Evolutionary conservation across 2,329 filamentous ascomycete species (phyloP).

Genomic region (Dothideomycetes sp.): DNA sequence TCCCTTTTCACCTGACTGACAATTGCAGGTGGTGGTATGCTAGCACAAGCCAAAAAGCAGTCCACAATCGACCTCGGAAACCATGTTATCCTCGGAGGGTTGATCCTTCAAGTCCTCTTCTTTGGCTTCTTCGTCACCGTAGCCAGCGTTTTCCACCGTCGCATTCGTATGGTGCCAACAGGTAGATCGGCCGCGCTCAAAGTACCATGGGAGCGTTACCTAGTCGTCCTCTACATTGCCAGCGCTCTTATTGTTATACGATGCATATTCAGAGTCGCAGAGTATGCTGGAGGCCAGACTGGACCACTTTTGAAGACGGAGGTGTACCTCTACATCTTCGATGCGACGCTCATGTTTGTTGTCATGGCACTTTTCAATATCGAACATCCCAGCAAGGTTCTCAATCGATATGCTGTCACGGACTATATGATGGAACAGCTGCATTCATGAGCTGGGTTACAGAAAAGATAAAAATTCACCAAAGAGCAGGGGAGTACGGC

Average conservation of each 20-base stretch:
- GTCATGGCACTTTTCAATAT: conserved; percentile 13
- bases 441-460: too few relatives aligned
- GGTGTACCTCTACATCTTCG: conserved; percentile 34
- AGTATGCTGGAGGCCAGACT: conserved; percentile 33
- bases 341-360: conserved; percentile 29
- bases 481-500: too few relatives aligned
- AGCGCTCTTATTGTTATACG: conserved; percentile 33
- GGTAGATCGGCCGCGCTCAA: conserved; percentile 9
- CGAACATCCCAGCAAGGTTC: conserved; percentile 1
- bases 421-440: too few relatives aligned
- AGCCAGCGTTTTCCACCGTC: conserved; percentile 37
- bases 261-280: conserved; percentile 36
- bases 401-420: too few relatives aligned
- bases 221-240: conserved; percentile 27
- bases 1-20: neutral
- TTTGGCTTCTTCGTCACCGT: conserved; percentile 46
- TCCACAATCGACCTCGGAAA: conserved; percentile 28
- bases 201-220: conserved; percentile 26
- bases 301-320: conserved; percentile 33
- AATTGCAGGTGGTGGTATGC: conserved; percentile 31
- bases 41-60: conserved; percentile 18
- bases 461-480: too few relatives aligned
- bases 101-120: conserved; percentile 46
- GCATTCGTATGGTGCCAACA: too few relatives aligned
- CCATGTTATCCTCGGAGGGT: conserved; percentile 44